A percentile compares a stretch with the other conserved stretches of the same genome.
Evolutionary conservation across 352 stramenopile species (phyloP).

Genomic region (Elongisporangium anandrum): DNA sequence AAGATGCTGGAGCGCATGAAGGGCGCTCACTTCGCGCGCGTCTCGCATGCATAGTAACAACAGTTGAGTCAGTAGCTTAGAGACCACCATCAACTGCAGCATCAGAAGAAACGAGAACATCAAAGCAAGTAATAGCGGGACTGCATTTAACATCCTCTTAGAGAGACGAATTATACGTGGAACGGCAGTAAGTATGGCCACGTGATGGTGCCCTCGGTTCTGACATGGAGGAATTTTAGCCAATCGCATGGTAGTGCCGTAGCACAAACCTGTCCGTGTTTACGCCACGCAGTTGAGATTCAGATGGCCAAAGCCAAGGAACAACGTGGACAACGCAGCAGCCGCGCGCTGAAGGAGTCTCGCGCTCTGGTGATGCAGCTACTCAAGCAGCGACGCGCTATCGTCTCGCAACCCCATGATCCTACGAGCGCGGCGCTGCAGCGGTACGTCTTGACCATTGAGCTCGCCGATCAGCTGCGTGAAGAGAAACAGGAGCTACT

Average conservation of each 20-base stretch:
- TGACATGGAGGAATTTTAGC: too few relatives aligned
- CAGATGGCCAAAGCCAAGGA: background rate
- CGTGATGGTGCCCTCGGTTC: too few relatives aligned
- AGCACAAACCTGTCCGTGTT: too few relatives aligned
- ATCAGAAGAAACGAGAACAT: too few relatives aligned
- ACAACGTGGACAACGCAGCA: background rate
- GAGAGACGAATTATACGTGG: too few relatives aligned
- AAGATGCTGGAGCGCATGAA: constrained; percentile 78
- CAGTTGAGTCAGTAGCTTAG: background rate
- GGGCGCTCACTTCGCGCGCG: constrained; percentile 41
- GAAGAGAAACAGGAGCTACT: background rate
- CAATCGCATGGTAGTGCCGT: too few relatives aligned
- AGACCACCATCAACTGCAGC: too few relatives aligned
- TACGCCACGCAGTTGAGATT: too few relatives aligned
- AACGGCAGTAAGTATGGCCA: too few relatives aligned
- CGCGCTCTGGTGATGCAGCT: background rate
- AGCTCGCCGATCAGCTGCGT: background rate
- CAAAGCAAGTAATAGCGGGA: too few relatives aligned
- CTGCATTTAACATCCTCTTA: too few relatives aligned
- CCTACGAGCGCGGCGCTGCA: background rate
- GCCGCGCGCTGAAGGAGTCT: background rate
- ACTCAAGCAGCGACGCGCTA: background rate
- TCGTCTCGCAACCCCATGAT: background rate
- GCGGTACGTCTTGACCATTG: background rate
- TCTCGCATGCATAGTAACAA: constrained; percentile 12